A percentile compares a stretch with the other conserved stretches of the same genome.
Evolutionary conservation across 805 yeast genomes (phyloP).

Genomic region (Tetrapisispora phaffii): DNA sequence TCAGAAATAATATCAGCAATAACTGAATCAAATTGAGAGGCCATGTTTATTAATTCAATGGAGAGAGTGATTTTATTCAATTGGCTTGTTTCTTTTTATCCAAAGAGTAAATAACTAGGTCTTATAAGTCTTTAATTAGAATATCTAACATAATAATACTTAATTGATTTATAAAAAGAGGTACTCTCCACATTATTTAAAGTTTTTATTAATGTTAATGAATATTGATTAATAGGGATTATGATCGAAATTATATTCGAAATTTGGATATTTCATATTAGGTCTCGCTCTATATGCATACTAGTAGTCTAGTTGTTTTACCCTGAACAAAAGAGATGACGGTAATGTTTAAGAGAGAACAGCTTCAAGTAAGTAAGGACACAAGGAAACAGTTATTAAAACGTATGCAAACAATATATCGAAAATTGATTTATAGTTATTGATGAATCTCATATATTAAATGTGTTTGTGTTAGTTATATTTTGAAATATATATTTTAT

Average conservation of each 20-base stretch:
- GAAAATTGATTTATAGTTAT: too few relatives aligned
- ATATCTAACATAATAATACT: too few relatives aligned
- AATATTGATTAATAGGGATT: not conserved
- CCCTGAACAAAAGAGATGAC: not conserved
- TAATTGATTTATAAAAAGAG: too few relatives aligned
- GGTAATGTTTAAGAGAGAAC: not conserved
- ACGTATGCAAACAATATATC: too few relatives aligned
- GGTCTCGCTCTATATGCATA: too few relatives aligned
- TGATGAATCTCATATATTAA: too few relatives aligned
- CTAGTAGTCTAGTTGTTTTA: too few relatives aligned
- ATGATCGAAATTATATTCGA: not conserved
- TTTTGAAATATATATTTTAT: too few relatives aligned
- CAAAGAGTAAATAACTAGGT: not conserved
- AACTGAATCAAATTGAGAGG: conserved; percentile 17
- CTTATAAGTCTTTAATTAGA: too few relatives aligned
- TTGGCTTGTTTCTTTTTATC: not conserved
- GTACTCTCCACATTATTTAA: too few relatives aligned
- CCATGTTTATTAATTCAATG: not conserved
- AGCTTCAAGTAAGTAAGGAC: not conserved
- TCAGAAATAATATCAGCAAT: conserved; percentile 23
- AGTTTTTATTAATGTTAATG: not conserved
- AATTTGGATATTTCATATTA: not conserved
- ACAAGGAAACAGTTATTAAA: too few relatives aligned
- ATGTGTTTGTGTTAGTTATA: too few relatives aligned
- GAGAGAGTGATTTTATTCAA: not conserved